Evolutionary conservation across 371 early-diverging fungal genomes (phyloP).

Genomic region (Zychaea mexicana): DNA sequence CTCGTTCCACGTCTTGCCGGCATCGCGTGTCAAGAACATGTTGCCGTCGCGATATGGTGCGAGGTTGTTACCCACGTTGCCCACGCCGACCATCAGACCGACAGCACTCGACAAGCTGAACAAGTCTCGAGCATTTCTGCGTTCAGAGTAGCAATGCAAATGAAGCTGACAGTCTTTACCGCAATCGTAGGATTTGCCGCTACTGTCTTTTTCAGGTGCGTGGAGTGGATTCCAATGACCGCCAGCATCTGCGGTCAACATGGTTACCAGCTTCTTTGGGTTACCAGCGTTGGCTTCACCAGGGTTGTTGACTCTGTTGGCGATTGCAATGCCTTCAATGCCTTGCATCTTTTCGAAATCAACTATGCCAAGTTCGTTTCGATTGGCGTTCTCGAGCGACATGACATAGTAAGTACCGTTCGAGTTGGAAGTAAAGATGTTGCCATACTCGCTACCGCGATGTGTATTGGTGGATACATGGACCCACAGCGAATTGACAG

Average conservation of each 20-base stretch:
- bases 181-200: conserved; percentile 38
- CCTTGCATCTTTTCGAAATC: conserved; percentile 95
- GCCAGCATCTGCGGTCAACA: conserved; percentile 89
- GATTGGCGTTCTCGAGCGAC: conserved; percentile 76
- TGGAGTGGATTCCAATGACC: conserved; percentile 65
- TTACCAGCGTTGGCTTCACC: conserved; percentile 54
- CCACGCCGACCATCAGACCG: conserved; percentile 91
- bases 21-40: conserved; percentile 86
- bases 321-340: conserved; percentile 86
- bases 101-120: conserved; percentile 81
- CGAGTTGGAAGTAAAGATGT: conserved; percentile 83
- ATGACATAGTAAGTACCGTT: conserved; percentile 82
- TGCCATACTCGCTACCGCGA: conserved; percentile 75
- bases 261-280: conserved; percentile 57
- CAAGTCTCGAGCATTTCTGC: conserved; percentile 73
- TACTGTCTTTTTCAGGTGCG: conserved; percentile 57
- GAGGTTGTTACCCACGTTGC: conserved; percentile 82
- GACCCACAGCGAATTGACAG: conserved; percentile 74
- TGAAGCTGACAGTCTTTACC: conserved; percentile 63
- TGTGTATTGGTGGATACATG: conserved; percentile 70
- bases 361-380: conserved; percentile 80
- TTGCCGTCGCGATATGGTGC: conserved; percentile 69
- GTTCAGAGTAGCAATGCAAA: conserved; percentile 82
- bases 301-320: conserved; percentile 82
- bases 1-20: conserved; percentile 77